Percentiles rank a stretch among this genome's conserved stretches.
Conservation (phyloP, 169 alveolate species). For the Toxoplasma gondii region DNA sequence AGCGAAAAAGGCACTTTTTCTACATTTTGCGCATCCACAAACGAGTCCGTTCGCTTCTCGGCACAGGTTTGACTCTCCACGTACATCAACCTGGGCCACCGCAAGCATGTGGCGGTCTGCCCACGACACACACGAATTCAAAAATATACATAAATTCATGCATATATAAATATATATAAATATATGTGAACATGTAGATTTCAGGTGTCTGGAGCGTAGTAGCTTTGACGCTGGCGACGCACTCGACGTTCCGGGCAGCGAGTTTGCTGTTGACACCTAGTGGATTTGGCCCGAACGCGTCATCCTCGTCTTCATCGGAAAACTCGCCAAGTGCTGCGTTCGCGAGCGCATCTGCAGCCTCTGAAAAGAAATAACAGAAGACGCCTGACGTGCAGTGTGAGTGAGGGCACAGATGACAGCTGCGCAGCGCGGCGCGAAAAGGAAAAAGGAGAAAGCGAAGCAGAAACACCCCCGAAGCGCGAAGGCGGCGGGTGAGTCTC, state of each 20-base stretch:
- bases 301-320: background rate
- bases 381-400: background rate
- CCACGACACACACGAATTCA: too few relatives aligned
- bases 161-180: background rate
- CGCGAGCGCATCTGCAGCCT: background rate
- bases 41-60: too few relatives aligned
- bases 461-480: too few relatives aligned
- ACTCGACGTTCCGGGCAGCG: constrained; percentile 46
- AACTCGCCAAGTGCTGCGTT: background rate
- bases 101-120: too few relatives aligned
- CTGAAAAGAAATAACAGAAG: background rate
- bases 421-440: too few relatives aligned
- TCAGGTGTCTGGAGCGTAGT: background rate
- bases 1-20: too few relatives aligned
- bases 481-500: too few relatives aligned
- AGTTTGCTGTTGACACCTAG: constrained; percentile 28
- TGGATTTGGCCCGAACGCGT: constrained; percentile 44
- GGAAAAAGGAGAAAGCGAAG: too few relatives aligned
- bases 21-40: too few relatives aligned
- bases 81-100: too few relatives aligned
- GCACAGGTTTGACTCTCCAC: too few relatives aligned
- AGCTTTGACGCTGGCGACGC: background rate
- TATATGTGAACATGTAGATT: background rate
- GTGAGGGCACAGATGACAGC: too few relatives aligned
- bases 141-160: background rate